phyloP scores from a whole-genome alignment of 768 basidiomycete species.

The Trametes elegans region DNA sequence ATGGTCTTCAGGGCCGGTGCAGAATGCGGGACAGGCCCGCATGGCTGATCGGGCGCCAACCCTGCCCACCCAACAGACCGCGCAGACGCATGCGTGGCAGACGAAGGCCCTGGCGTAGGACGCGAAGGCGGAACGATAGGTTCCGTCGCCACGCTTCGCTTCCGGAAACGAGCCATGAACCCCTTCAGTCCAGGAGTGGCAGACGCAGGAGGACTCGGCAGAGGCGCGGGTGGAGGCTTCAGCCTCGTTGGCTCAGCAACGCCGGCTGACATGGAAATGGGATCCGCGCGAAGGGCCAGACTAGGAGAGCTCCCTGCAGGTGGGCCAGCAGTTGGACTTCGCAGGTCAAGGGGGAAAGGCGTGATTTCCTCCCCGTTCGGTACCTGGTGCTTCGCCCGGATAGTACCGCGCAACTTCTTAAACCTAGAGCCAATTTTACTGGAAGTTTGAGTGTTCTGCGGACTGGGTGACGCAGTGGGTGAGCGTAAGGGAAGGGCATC shows the following conservation, averaged over 20 bases:
- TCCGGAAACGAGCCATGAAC: slow-evolving; percentile 77
- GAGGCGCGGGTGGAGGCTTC: slow-evolving; percentile 41
- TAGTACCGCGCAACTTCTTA: slow-evolving; percentile 66
- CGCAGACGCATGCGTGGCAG: slow-evolving; percentile 9
- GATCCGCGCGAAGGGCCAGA: slow-evolving; percentile 34
- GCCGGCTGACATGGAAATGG: slow-evolving; percentile 32
- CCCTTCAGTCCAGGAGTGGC: slow-evolving; percentile 74
- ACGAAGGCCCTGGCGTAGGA: slow-evolving; percentile 5
- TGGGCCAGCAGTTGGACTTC: slow-evolving; percentile 35
- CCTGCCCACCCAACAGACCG: slow-evolving; percentile 14
- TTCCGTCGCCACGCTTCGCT: slow-evolving; percentile 26
- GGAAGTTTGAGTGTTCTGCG: slow-evolving; percentile 19
- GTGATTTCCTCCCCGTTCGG: slow-evolving; percentile 50
- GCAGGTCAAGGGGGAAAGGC: slow-evolving; percentile 42
- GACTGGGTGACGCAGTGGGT: slow-evolving; percentile 23
- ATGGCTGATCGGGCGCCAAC: slow-evolving; percentile 9
- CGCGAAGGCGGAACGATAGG: slow-evolving; percentile 2
- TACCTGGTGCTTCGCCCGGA: slow-evolving; percentile 52
- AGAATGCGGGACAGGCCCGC: slow-evolving; percentile 21
- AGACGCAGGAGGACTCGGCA: slow-evolving; percentile 65
- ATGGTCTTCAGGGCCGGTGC: slow-evolving; percentile 24
- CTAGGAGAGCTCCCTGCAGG: slow-evolving; percentile 32
- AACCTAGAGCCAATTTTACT: slow-evolving; percentile 68
- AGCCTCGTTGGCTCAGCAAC: slow-evolving; percentile 52
- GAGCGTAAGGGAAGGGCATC: slow-evolving; percentile 32